phyloP scores from a whole-genome alignment of 345 rosid genomes.

The Corchorus olitorius region DNA sequence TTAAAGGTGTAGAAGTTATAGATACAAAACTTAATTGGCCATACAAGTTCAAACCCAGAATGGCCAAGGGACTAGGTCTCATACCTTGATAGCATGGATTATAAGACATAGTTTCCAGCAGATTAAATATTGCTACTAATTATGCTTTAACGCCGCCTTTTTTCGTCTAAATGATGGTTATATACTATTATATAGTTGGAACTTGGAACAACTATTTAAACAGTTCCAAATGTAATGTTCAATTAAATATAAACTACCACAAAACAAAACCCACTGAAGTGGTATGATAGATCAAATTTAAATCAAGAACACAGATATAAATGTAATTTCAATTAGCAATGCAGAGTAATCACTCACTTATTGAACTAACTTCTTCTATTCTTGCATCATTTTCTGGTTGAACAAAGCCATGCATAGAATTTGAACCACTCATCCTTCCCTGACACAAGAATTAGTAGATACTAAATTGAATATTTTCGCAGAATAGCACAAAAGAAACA shows the following conservation, averaged over 20 bases:
- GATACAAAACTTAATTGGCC: no score
- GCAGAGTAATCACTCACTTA: constrained; percentile 38
- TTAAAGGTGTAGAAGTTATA: no score
- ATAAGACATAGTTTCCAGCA: neutral
- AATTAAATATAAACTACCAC: no score
- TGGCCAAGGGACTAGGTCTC: no score
- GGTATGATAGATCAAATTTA: neutral
- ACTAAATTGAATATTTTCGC: neutral
- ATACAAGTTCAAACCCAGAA: no score
- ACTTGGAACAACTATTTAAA: neutral
- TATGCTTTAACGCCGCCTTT: no score
- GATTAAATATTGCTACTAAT: constrained; percentile 5
- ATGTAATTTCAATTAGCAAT: constrained; percentile 10
- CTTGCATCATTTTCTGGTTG: constrained; percentile 39
- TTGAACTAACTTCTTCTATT: constrained; percentile 36
- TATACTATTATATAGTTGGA: neutral
- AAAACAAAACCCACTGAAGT: neutral
- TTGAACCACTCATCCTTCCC: constrained; percentile 29
- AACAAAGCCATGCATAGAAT: constrained; percentile 11
- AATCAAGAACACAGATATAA: neutral
- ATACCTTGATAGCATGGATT: neutral
- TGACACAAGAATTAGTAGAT: constrained; percentile 20
- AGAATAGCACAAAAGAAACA: neutral
- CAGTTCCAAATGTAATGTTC: no score
- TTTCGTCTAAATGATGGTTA: neutral